phyloP scores from a whole-genome alignment of 2,329 filamentous ascomycete genomes.

The Coniosporium tulheliwenetii region DNA sequence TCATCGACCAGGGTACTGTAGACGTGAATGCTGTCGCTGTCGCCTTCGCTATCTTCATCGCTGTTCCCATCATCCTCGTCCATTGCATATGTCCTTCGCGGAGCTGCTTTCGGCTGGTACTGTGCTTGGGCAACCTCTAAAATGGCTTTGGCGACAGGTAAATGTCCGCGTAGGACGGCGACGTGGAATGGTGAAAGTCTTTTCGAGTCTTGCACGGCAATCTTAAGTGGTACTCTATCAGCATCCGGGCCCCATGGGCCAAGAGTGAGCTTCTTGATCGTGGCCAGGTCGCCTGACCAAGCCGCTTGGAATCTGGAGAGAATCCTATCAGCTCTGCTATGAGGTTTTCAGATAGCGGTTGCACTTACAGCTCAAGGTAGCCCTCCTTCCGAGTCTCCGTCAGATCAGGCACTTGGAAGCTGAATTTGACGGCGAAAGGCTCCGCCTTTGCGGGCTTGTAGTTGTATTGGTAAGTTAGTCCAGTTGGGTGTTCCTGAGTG shows the following conservation, averaged over 20 bases:
- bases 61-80: constrained; percentile 15
- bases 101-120: constrained; percentile 41
- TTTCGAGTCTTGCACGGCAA: constrained; percentile 40
- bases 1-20: constrained; percentile 42
- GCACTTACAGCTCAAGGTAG: constrained; percentile 49
- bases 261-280: constrained; percentile 49
- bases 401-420: constrained; percentile 32
- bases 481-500: constrained; percentile 2
- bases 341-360: no score
- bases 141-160: constrained; percentile 46
- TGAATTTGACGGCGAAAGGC: constrained; percentile 34
- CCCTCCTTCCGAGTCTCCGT: constrained; percentile 39
- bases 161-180: constrained; percentile 50
- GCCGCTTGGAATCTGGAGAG: constrained; percentile 35
- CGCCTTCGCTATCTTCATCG: constrained; percentile 10
- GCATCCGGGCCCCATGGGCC: constrained; percentile 38
- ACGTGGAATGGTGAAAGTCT: constrained; percentile 49
- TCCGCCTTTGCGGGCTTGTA: constrained; percentile 8
- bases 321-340: no score
- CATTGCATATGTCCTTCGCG: constrained; percentile 32
- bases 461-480: neutral
- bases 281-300: constrained; percentile 53
- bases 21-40: constrained; percentile 20
- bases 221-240: constrained; percentile 44
- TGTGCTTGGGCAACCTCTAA: constrained; percentile 57